Base-by-base conservation (phyloP, 2,329 filamentous ascomycete species). In the Diaporthe citri region DNA sequence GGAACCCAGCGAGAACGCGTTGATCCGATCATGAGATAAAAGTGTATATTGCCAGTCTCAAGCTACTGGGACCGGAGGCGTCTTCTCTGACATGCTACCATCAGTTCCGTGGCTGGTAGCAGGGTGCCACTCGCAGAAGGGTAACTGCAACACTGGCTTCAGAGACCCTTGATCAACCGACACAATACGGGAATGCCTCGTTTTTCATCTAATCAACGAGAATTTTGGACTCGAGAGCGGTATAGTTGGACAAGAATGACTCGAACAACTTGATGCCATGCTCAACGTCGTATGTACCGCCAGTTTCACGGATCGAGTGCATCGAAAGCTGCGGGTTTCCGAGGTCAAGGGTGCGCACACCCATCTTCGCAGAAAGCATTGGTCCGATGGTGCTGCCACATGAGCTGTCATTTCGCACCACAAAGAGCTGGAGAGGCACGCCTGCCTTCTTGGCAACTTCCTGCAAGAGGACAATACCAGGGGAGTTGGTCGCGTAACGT, bases 381-480 rank as follows among this genome's bases (percentile, higher is more conserved):
- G 97, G 97, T 0, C 97, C 97, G 81, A 99, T 99, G 48, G 97
- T 99, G 86, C 94, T 96, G 73, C 97, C 97, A 83, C 97, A 99
- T 71, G 94, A 92, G 5, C 94, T 97, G 83, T 99, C 97, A 84
- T 99, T 99, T 81, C 96, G 91, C 62, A 98, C 96, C 55, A 99
- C 97, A 81, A 98, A 98, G 52, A 98, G 87, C 86, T 99, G 97
- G 72, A 99, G 89, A 20, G 97, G 97, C 28, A 98, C 95, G 34
- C 91, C 92, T 25, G 89, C 90, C 46, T 88, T 86, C 62, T 90
- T 91, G 62, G 97, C 97, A 56, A 93, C 92, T 86, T 98, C 96
- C 84, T 98, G 94, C 15, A 99, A 84, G 46, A 99, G 88, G 10
- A 97, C 96, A 79, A 98, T 97, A 48, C 97, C 97, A 1, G 97